Base-by-base conservation (phyloP, 371 early-diverging fungal species). In the Syncephalastrum sp. region DNA sequence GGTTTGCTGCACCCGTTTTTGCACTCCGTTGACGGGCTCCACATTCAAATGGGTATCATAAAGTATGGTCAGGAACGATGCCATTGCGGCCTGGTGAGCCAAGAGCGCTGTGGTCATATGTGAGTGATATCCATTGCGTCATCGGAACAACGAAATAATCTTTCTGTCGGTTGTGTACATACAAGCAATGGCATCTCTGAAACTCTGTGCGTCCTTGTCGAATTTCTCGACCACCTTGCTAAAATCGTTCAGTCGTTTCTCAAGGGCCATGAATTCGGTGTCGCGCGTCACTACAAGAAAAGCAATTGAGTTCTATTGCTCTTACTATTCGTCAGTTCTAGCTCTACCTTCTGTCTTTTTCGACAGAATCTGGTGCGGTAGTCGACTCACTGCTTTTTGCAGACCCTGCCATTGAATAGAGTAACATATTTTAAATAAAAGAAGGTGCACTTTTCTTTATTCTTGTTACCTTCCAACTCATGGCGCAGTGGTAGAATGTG, bases 101-200 rank as follows among this genome's bases (percentile, higher is more conserved):
- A 92, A 68, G 72, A 90, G 70, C 33, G 79, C 86, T 84, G 55
- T 13, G 23, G 29, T 15, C 15, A 41, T 42, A 41, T 38, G 13
- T 23, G 43, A n/a, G 25, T 47, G 15, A 47, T 47, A 56, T 21
- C 8, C 49, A 16, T 42, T 17, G 38, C 38, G 38, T 33, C 38
- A 33, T 33, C 2, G n/a, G 16, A 5, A 8, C 14, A 33, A 33
- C 38, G 5, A 21, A 23, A 23, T 14, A 47, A 17, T 29, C n/a
- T 15, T 13, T 24, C 46, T 48, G n/a, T 19, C 41, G 14, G 14
- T 6, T n/a, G 43, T 42, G 7, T 16, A 27, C 47, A 54, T 72
- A 85, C 85, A 72, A 6, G 86, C 64, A 42, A 94, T 68, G 47
- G 82, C 79, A 69, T 94, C 91, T 55, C 91, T 88, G 70, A 88